Conservation (phyloP, 2,329 filamentous ascomycete species). For the Hypoxylon sp. region DNA sequence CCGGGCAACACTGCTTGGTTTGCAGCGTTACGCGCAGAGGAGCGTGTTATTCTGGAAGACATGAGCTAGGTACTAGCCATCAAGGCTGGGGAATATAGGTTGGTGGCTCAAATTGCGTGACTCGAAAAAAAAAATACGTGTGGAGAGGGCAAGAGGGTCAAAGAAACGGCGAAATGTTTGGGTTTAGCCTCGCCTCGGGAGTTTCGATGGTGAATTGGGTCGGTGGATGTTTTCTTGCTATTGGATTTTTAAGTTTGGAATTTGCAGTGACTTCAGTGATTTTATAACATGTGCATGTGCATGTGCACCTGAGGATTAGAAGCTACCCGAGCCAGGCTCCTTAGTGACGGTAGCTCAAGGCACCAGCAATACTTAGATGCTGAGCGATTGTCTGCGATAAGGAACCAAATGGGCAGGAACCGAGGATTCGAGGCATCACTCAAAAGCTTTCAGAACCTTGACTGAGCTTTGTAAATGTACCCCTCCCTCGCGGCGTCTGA, state of each 20-base stretch:
- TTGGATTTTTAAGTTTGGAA: constrained; percentile 23
- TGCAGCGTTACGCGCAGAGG: constrained; percentile 90
- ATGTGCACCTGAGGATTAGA: constrained; percentile 25
- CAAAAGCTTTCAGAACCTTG: constrained; percentile 18
- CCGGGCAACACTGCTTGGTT: constrained; percentile 64
- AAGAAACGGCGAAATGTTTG: constrained; percentile 29
- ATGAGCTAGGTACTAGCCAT: constrained; percentile 77
- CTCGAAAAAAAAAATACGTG: constrained; percentile 24
- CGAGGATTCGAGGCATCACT: constrained; percentile 30
- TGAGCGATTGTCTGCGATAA: neutral
- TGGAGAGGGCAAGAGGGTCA: constrained; percentile 29
- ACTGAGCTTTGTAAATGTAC: constrained; percentile 20
- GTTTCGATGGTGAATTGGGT: constrained; percentile 28
- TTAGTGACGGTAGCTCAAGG: constrained; percentile 14
- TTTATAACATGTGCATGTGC: no score
- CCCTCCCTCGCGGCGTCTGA: constrained; percentile 31
- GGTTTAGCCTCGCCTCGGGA: constrained; percentile 32
- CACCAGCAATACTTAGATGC: constrained; percentile 2
- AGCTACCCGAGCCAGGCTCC: neutral
- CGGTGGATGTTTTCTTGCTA: constrained; percentile 33
- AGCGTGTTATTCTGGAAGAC: constrained; percentile 96
- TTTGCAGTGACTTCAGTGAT: constrained; percentile 9
- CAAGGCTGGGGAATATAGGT: constrained; percentile 29
- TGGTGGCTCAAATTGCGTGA: constrained; percentile 27
- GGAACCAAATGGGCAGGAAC: constrained; percentile 13